Evolutionary conservation across 352 stramenopile genomes (phyloP).

Genomic region (Pythium dissimile): DNA sequence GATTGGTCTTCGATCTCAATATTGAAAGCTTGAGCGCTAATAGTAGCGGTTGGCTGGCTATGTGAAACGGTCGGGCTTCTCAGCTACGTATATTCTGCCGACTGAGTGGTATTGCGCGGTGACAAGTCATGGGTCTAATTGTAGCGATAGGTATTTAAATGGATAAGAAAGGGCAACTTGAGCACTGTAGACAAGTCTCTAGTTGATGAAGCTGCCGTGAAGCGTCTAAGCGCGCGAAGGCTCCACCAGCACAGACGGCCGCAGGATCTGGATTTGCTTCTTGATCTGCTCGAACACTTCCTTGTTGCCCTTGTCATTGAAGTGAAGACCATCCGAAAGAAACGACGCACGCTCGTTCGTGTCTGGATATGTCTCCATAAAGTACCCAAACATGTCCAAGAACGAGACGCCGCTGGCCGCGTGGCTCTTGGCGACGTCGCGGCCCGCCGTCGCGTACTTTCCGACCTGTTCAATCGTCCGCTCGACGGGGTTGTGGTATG

Average conservation of each 20-base stretch:
- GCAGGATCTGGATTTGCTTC: background rate
- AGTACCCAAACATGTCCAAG: conserved; percentile 5
- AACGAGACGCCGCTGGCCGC: background rate
- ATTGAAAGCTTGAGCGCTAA: background rate
- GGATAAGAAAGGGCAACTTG: no score
- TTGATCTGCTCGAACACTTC: conserved; percentile 1
- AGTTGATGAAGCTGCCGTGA: background rate
- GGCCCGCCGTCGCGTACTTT: background rate
- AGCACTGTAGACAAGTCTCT: background rate
- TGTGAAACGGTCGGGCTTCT: no score
- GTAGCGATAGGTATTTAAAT: no score
- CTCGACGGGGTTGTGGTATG: background rate
- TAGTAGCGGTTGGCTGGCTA: no score
- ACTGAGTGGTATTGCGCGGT: no score
- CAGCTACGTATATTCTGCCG: no score
- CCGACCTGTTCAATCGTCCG: background rate
- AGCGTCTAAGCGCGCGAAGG: background rate
- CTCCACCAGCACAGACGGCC: background rate
- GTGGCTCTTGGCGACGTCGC: background rate
- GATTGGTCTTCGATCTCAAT: no score
- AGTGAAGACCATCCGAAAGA: conserved; percentile 18
- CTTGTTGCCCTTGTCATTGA: conserved; percentile 1
- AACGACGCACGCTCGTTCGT: background rate
- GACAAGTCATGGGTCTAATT: no score
- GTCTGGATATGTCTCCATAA: conserved; percentile 9